Evolutionary conservation across 2,329 filamentous ascomycete species (phyloP), one percentile per base, ranked within the genome.

Genomic region (Fusarium sp.): DNA sequence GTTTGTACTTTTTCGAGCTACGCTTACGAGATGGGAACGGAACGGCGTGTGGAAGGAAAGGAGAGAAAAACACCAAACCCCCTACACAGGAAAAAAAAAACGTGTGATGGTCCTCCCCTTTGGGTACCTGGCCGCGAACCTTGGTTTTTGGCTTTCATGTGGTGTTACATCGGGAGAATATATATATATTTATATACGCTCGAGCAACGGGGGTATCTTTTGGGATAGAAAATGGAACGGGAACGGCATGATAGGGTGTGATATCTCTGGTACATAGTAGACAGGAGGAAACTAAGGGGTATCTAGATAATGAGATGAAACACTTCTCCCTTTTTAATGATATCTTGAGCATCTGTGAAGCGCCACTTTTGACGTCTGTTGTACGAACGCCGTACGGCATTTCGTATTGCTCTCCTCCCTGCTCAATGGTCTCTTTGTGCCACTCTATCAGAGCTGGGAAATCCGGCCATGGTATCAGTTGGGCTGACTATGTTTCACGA

Each of bases 161-260:
- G 57, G 71, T 74, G 69, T 72, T 66, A 74, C 69, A 38, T 72
- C 69, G 71, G 72, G 51, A 69, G 38, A 57, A 59, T 58, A 58
- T 47, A 42, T 64, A 43, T 64, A 43, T 56, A 46, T 51, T n/a
- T 58, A 54, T 34, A 51, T 39, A 28, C 46, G 57, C 45, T 43
- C 57, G 49, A 39, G 19, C 28, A 46, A 42, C 15, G 47, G 57
- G 26, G 40, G 56, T 36, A 49, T 22, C 26, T 50, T 46, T 39
- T 49, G 61, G 60, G 24, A 59, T 69, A 62, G 57, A 69, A 49
- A 57, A 45, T 57, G 55, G 49, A 46, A 62, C 11, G 31, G 40
- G 36, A 40, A 52, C 14, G 46, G 45, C 26, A 55, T 65, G 50
- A 21, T 34, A 31, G 14, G 44, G 31, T 47, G 52, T 49, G 52